Conservation (phyloP, 352 stramenopile genomes). For the Globisporangium polare region DNA sequence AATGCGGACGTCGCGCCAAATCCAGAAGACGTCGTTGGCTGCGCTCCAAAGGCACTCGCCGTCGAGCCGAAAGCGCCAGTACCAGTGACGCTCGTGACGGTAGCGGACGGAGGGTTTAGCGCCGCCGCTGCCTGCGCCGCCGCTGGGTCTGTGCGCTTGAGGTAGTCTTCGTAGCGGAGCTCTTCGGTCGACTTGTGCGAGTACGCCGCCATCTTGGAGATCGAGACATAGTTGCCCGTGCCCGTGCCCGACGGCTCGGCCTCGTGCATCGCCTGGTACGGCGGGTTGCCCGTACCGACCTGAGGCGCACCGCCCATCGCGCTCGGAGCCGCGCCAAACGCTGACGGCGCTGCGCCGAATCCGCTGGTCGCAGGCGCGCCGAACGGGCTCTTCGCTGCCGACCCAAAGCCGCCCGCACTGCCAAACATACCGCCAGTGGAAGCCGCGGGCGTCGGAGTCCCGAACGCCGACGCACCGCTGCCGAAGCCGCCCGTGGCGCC, state of each 20-base stretch:
- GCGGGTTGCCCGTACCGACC: constrained; percentile 66
- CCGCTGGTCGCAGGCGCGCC: constrained; percentile 31
- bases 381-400: constrained; percentile 48
- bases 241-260: constrained; percentile 55
- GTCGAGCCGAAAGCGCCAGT: constrained; percentile 38
- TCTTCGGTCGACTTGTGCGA: constrained; percentile 39
- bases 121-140: constrained; percentile 32
- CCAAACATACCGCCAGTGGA: constrained; percentile 34
- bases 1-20: constrained; percentile 37
- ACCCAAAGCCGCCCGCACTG: constrained; percentile 31
- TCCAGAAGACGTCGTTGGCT: constrained; percentile 26
- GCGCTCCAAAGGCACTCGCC: constrained; percentile 23
- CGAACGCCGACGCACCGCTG: constrained; percentile 31
- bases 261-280: constrained; percentile 66
- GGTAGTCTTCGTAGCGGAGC: constrained; percentile 41
- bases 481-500: background rate
- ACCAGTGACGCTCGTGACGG: constrained; percentile 26
- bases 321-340: constrained; percentile 31
- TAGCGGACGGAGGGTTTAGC: constrained; percentile 36
- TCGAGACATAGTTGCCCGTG: constrained; percentile 43
- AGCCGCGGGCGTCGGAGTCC: constrained; percentile 21
- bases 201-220: constrained; percentile 37
- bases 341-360: constrained; percentile 16
- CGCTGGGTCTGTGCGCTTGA: constrained; percentile 33
- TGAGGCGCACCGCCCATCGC: constrained; percentile 28